A percentile compares a stretch with the other conserved stretches of the same genome.
Conservation (phyloP, 345 rosid species). For the Hibiscus tridactylites region DNA sequence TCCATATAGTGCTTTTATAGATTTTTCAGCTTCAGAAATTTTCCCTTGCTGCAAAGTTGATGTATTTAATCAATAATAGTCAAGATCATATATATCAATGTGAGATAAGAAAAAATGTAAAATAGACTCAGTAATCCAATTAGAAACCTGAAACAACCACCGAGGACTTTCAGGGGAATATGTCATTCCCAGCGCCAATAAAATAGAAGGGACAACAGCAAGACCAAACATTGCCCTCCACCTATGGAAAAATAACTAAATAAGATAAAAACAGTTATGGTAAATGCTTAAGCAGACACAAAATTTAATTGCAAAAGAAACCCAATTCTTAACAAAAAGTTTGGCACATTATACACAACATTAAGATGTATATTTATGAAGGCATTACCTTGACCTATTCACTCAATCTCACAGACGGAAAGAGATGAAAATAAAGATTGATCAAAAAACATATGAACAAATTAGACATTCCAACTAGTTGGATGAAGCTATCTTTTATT, state of each 20-base stretch:
- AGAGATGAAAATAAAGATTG: background rate
- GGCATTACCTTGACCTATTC: background rate
- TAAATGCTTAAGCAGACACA: background rate
- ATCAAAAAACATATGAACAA: background rate
- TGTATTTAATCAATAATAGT: background rate
- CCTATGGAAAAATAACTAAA: slow-evolving; percentile 35
- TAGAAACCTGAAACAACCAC: slow-evolving; percentile 91
- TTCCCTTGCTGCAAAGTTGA: slow-evolving; percentile 72
- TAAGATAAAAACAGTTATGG: slow-evolving; percentile 3
- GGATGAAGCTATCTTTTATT: background rate
- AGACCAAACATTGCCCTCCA: slow-evolving; percentile 98
- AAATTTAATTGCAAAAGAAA: background rate
- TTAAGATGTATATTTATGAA: background rate
- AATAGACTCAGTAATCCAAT: slow-evolving; percentile 2
- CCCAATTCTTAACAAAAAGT: background rate
- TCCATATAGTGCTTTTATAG: slow-evolving; percentile 73
- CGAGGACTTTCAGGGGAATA: slow-evolving; percentile 99
- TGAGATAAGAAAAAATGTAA: background rate
- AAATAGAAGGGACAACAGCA: slow-evolving; percentile 73
- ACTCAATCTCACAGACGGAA: background rate
- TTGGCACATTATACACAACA: background rate
- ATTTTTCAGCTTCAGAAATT: slow-evolving; percentile 64
- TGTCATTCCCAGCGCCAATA: slow-evolving; percentile 79
- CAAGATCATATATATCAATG: background rate
- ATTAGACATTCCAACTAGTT: background rate